Conservation (phyloP, 768 basidiomycete species). For the Holtermanniella nyarrowii region DNA sequence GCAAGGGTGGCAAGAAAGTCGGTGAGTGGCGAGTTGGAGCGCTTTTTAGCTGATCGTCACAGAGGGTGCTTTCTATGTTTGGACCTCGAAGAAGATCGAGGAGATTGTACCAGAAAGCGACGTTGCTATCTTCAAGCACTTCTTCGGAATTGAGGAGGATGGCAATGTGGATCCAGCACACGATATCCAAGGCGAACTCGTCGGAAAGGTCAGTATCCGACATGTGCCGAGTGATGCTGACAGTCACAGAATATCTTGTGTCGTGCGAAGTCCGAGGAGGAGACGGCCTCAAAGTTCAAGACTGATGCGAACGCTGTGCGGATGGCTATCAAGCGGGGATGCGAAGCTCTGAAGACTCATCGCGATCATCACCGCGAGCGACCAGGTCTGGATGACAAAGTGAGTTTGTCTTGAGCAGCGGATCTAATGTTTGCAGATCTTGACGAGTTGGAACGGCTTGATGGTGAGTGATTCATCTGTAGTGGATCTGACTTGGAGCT, state of each 20-base stretch:
- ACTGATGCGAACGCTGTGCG: conserved; percentile 22
- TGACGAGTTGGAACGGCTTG: conserved; percentile 45
- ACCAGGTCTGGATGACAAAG: conserved; percentile 45
- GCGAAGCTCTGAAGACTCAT: conserved; percentile 29
- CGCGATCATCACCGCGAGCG: conserved; percentile 41
- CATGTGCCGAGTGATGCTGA: too few species aligned
- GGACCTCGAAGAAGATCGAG: conserved; percentile 40
- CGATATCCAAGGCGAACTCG: conserved; percentile 43
- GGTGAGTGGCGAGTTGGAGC: conserved; percentile 11
- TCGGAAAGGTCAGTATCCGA: conserved; percentile 29
- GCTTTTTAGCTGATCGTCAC: conserved; percentile 6
- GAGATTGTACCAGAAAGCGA: conserved; percentile 30
- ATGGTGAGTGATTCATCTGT: conserved; percentile 34
- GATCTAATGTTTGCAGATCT: conserved; percentile 18
- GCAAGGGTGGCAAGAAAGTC: conserved; percentile 28
- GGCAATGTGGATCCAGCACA: conserved; percentile 43
- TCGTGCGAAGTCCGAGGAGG: conserved; percentile 11
- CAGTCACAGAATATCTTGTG: conserved; percentile 27
- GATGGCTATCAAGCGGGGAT: conserved; percentile 14
- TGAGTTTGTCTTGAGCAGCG: not conserved
- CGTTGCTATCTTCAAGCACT: conserved; percentile 33
- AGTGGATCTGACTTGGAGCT: not conserved
- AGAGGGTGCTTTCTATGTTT: conserved; percentile 45
- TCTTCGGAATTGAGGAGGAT: conserved; percentile 39
- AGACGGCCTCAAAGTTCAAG: conserved; percentile 10